Conservation (phyloP, 169 alveolate species). For the Amoebophrya sp. region DNA sequence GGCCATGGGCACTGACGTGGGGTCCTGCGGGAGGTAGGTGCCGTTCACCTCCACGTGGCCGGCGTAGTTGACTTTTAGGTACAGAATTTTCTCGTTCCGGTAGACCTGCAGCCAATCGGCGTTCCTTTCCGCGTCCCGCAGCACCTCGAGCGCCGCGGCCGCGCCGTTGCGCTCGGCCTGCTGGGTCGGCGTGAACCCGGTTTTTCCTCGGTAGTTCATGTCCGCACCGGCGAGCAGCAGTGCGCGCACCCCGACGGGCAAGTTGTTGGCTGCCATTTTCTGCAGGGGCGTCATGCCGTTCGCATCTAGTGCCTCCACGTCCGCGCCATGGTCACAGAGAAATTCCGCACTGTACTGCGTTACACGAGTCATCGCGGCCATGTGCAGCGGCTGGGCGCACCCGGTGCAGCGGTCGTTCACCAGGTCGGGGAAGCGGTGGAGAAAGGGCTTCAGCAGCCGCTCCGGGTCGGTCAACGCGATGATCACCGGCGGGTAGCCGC, state of each 20-base stretch:
- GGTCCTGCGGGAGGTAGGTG: not conserved
- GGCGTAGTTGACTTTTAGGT: not conserved
- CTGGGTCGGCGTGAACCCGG: not conserved
- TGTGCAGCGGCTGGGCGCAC: constrained; percentile 8
- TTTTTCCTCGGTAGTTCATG: not conserved
- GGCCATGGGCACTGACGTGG: not conserved
- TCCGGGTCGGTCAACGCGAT: not conserved
- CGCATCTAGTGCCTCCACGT: not conserved
- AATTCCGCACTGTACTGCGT: not conserved
- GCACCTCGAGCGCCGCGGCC: not conserved
- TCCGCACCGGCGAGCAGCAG: not conserved
- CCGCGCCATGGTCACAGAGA: constrained; percentile 13
- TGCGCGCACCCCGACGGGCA: not conserved
- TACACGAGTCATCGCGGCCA: not conserved
- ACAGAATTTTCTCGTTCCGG: not conserved
- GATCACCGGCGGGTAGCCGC: not conserved
- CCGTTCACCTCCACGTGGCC: not conserved
- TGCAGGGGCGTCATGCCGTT: not conserved
- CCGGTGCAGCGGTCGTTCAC: constrained; percentile 1
- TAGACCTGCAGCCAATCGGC: not conserved
- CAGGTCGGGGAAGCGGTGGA: not conserved
- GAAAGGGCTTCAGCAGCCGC: not conserved
- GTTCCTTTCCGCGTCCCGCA: not conserved
- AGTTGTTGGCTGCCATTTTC: not conserved
- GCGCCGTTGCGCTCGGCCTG: not conserved